Percentiles rank a stretch among this genome's conserved stretches.
Evolutionary conservation across 768 basidiomycete species (phyloP).

Genomic region (Mycena rosella): DNA sequence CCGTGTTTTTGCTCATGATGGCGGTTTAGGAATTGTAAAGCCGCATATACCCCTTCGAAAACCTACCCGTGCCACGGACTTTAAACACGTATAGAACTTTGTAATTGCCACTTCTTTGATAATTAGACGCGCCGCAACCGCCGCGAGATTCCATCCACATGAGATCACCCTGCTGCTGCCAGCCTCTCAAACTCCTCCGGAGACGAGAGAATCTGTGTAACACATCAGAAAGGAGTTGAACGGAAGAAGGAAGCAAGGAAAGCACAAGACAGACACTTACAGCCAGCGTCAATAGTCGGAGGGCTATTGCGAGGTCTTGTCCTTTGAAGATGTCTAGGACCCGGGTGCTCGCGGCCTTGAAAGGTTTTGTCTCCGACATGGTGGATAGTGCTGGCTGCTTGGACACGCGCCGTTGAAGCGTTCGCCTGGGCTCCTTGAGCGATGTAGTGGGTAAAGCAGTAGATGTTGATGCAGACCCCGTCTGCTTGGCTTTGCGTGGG

Average conservation of each 20-base stretch:
- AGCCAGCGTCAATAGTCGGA: background rate
- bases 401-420: background rate
- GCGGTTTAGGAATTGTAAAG: slow-evolving; percentile 28
- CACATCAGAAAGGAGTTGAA: slow-evolving; percentile 9
- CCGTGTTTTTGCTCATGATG: background rate
- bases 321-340: background rate
- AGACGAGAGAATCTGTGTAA: slow-evolving; percentile 7
- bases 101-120: slow-evolving; percentile 4
- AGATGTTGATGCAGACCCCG: background rate
- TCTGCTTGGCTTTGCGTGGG: background rate
- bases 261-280: slow-evolving; percentile 11
- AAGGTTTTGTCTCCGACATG: background rate
- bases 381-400: background rate
- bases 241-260: slow-evolving; percentile 1
- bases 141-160: too few species aligned
- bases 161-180: background rate
- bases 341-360: background rate
- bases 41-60: slow-evolving; percentile 10
- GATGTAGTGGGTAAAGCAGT: too few species aligned
- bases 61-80: slow-evolving; percentile 4
- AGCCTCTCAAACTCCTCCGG: slow-evolving; percentile 2
- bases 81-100: slow-evolving; percentile 13
- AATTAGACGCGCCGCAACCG: slow-evolving; percentile 9
- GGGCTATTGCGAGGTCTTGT: background rate
- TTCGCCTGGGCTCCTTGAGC: background rate